Base-by-base conservation (phyloP, 768 basidiomycete genomes). In the Mycena leptocephala region DNA sequence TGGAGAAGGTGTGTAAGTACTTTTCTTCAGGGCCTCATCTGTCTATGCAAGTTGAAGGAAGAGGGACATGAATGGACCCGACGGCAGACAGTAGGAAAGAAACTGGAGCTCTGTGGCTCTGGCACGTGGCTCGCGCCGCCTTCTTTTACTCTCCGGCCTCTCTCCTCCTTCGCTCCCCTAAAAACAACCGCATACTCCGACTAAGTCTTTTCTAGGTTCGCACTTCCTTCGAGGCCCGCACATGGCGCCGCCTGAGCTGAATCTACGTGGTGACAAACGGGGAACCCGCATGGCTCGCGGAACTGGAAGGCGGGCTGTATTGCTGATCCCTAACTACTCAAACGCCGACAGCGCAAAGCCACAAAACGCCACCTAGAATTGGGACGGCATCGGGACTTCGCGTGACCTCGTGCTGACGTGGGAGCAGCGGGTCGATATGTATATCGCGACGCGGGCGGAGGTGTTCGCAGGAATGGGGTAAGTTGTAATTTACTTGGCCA, bases 391-490 rank as follows among this genome's bases (percentile, higher is more conserved):
- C 53, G 24, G 46, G 11, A 72, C 51, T 3, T 62, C 62, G 33
- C 71, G 37, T 22, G 88, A 88, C 35, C 39, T 86, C 18, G 75
- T 71, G 41, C 80, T 92, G 35, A 88, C 88, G 68, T 75, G 82
- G 39, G 87, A 87, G 56, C 90, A 92, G 78, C 81, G 78, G 1
- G 87, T 92, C 43, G 92, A 93, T 79, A 93, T 93, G 92, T 90
- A 88, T 14, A 87, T 93, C 30, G 92, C 90, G 1, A 87, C 90
- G 79, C 83, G 85, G 61, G 91, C 91, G 1, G 90, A 92, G 78
- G 89, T 92, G 51, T 93, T 92, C 79, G 83, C 93, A 9, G 92
- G 92, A 93, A 92, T 77, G 92, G 92, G 70, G 91, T 92, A 61
- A 79, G 90, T 87, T 37, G 6, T 37, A 13, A 37, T 37, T 37